Evolutionary conservation across 2,329 filamentous ascomycete genomes (phyloP), one percentile per base, ranked within the genome.

Genomic region (Myriosclerotinia curreyana): DNA sequence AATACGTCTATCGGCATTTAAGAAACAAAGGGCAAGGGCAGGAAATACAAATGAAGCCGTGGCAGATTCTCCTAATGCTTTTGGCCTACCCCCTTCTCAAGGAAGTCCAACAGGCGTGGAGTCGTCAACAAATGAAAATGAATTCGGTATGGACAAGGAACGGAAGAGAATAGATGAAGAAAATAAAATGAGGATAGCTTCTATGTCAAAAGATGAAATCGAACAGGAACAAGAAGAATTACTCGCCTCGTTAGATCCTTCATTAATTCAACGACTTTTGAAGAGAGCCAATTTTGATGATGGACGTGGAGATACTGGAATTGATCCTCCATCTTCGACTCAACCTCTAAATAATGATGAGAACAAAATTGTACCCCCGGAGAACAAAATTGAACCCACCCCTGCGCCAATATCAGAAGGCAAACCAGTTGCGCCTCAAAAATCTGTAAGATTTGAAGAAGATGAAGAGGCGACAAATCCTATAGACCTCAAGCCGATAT

Each of bases 191-290:
- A 84, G 84, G 66, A 76, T 99, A 54, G 87, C 86, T 17, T 80
- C 81, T 34, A 97, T 99, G 95, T 90, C 89, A 1, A 79, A 85
- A 0, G 83, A 86, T 46, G 91, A 97, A 76, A 96, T 98, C 65
- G 86, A 90, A 67, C 81, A 88, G 69, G 92, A 95, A 66, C 85
- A 89, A 51, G 81, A 86, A 65, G 94, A 98, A 69, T 79, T 99
- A n/a, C 82, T 96, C 74, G 82, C 81, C n/a, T 86, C 84, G 9
- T 77, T 98, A 62, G 89, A 91, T 67, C 88, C 92, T 2, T 83
- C 83, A 0, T 78, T 97, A 40, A 80, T 99, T 7, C 84, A 96
- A 73, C 86, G 86, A 69, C 80, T 99, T 22, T 81, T 98, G 31
- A 73, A 68, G 64, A 58, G 70, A 52, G 71, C 73, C 48, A 74